Conservation (phyloP, 495 filamentous ascomycete species). For the Cenococcum geophilum region DNA sequence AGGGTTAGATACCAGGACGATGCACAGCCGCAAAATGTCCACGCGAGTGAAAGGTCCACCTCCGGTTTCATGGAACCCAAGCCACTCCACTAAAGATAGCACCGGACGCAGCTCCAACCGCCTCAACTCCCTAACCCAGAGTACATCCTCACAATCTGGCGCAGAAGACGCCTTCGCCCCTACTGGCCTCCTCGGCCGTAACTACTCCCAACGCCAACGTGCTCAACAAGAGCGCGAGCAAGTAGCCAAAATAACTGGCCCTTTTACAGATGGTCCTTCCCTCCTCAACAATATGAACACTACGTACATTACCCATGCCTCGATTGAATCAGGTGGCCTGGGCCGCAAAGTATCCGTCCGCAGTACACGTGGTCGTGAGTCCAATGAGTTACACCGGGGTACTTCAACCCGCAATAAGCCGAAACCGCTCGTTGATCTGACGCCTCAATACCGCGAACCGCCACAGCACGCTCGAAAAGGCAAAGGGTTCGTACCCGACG, state of each 20-base stretch:
- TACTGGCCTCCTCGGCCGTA: slow-evolving; percentile 55
- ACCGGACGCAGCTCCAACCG: slow-evolving; percentile 7
- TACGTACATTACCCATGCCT: not conserved
- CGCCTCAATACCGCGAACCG: slow-evolving; percentile 64
- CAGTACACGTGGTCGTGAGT: slow-evolving; percentile 22
- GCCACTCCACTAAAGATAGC: slow-evolving; percentile 1
- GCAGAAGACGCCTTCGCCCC: slow-evolving; percentile 50
- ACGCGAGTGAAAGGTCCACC: slow-evolving; percentile 32
- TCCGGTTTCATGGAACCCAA: slow-evolving; percentile 39
- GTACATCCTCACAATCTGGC: slow-evolving; percentile 18
- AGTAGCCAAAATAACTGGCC: slow-evolving; percentile 21
- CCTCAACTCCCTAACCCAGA: slow-evolving; percentile 15
- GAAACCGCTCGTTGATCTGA: slow-evolving; percentile 70
- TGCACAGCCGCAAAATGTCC: slow-evolving; percentile 29
- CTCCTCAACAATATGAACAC: slow-evolving; percentile 42
- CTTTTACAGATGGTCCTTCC: slow-evolving; percentile 48
- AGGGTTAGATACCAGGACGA: slow-evolving; percentile 27
- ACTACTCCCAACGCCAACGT: slow-evolving; percentile 56
- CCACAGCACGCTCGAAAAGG: slow-evolving; percentile 66
- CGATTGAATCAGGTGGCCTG: slow-evolving; percentile 12
- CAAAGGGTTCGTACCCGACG: slow-evolving; percentile 57
- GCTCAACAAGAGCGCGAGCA: slow-evolving; percentile 50
- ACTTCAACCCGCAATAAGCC: slow-evolving; percentile 35
- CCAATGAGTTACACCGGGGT: slow-evolving; percentile 30
- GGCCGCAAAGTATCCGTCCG: slow-evolving; percentile 15